These are phyloP conservation scores for Aureobasidium sp. DNA, from an alignment of 2,329 filamentous ascomycete species.

Conservation along the genomic window DNA sequence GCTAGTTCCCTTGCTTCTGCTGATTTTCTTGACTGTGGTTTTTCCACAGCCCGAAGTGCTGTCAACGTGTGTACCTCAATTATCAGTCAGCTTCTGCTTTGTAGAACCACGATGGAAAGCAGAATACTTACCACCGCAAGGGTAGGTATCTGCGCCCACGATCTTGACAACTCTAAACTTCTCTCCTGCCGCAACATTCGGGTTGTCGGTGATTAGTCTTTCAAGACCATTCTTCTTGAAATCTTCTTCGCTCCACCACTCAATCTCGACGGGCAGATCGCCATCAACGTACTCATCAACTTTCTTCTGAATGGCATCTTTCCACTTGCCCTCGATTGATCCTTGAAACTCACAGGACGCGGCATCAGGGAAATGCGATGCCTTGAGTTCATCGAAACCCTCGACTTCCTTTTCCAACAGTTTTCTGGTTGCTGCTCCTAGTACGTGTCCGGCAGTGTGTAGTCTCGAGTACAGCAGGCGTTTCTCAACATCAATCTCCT, in stretches of 20 bases:
- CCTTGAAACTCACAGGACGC: conserved; percentile 64
- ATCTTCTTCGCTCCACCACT: conserved; percentile 61
- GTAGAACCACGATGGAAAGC: no score
- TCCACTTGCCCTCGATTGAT: conserved; percentile 57
- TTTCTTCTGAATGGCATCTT: conserved; percentile 54
- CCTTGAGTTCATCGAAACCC: conserved; percentile 60
- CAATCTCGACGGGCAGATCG: conserved; percentile 54
- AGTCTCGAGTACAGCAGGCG: conserved; percentile 59
- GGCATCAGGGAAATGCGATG: conserved; percentile 62
- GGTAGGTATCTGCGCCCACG: conserved; percentile 61
- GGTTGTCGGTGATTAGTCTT: conserved; percentile 39
- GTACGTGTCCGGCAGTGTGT: conserved; percentile 67
- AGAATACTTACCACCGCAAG: conserved; percentile 72
- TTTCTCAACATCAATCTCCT: conserved; percentile 54
- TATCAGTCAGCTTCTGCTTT: no score
- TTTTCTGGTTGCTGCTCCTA: conserved; percentile 51
- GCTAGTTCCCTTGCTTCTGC: conserved; percentile 56
- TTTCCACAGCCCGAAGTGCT: conserved; percentile 53
- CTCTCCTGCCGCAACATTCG: conserved; percentile 33
- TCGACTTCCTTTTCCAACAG: conserved; percentile 34
- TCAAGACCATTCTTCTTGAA: conserved; percentile 51
- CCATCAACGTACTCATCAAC: conserved; percentile 52
- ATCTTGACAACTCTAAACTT: conserved; percentile 64
- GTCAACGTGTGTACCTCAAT: conserved; percentile 64
- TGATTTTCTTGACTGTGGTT: conserved; percentile 61